These are phyloP conservation scores for Colletotrichum melonis DNA, from an alignment of 2,329 filamentous ascomycete species.

Conservation along the genomic window DNA sequence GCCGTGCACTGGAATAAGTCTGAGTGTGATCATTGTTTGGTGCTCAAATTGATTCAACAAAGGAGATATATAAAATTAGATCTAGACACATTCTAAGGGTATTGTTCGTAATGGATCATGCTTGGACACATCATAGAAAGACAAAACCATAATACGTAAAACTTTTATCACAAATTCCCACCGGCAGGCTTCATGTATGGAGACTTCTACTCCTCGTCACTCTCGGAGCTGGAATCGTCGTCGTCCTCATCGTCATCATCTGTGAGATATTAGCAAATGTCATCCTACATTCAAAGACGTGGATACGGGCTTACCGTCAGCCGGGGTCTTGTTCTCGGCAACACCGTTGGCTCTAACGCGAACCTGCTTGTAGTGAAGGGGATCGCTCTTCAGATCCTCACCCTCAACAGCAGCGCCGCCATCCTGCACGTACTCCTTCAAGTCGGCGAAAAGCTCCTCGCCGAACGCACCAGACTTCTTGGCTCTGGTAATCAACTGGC, in stretches of 20 bases:
- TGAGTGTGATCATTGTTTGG: not conserved
- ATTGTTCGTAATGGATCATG: slow-evolving; percentile 32
- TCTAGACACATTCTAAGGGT: slow-evolving; percentile 33
- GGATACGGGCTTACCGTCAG: slow-evolving; percentile 19
- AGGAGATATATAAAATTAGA: not conserved
- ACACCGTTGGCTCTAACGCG: slow-evolving; percentile 8
- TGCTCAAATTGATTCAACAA: not conserved
- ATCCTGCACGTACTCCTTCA: slow-evolving; percentile 32
- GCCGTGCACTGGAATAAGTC: not conserved
- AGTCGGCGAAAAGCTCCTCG: slow-evolving; percentile 29
- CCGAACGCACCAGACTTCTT: slow-evolving; percentile 29
- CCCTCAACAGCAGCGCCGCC: slow-evolving; percentile 28
- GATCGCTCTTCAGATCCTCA: slow-evolving; percentile 29
- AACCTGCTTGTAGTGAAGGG: slow-evolving; percentile 33
- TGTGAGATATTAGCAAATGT: not conserved
- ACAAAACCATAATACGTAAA: slow-evolving; percentile 24
- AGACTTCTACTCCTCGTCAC: slow-evolving; percentile 25
- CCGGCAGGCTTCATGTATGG: not conserved
- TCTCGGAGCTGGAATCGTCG: slow-evolving; percentile 31
- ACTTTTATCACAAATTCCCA: slow-evolving; percentile 4
- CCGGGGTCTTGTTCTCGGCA: slow-evolving; percentile 23
- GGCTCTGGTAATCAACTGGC: slow-evolving; percentile 29
- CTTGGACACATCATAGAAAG: slow-evolving; percentile 20
- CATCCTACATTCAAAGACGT: no score
- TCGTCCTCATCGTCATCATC: slow-evolving; percentile 32